Conservation (phyloP, 306 rosid species). For the Abrus pulchellus region DNA sequence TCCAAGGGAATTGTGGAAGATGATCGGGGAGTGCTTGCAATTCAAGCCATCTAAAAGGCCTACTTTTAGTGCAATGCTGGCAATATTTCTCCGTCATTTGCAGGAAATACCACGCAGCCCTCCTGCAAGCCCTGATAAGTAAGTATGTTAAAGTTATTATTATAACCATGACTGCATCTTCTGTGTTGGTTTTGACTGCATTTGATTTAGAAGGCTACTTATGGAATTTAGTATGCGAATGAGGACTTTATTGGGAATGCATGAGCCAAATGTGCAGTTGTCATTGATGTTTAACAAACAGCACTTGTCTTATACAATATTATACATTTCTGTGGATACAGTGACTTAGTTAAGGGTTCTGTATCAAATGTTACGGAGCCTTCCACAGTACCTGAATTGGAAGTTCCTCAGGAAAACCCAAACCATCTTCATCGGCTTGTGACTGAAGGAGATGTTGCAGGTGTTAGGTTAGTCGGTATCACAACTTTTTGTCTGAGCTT, state of each 20-base stretch:
- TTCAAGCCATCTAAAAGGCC: constrained; percentile 94
- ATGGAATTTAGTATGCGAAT: constrained; percentile 35
- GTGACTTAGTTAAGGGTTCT: constrained; percentile 69
- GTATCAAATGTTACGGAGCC: constrained; percentile 72
- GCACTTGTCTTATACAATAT: constrained; percentile 21
- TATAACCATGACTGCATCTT: constrained; percentile 38
- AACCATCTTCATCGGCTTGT: constrained; percentile 82
- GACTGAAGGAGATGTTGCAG: constrained; percentile 80
- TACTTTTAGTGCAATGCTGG: constrained; percentile 84
- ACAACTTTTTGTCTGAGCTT: constrained; percentile 37
- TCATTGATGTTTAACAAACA: constrained; percentile 31
- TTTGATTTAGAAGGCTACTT: constrained; percentile 38
- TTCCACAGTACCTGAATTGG: constrained; percentile 65
- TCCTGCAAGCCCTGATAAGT: constrained; percentile 97
- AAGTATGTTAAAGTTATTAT: constrained; percentile 53
- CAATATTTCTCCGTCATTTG: constrained; percentile 92
- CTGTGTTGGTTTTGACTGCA: constrained; percentile 41
- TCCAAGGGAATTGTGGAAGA: constrained; percentile 97
- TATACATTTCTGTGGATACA: constrained; percentile 59
- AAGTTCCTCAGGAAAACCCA: constrained; percentile 67
- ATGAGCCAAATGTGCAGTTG: constrained; percentile 15
- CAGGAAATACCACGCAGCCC: constrained; percentile 96
- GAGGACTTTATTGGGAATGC: constrained; percentile 44
- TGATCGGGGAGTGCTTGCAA: constrained; percentile 99
- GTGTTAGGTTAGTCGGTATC: constrained; percentile 82